Percentiles rank a stretch among this genome's conserved stretches.
Conservation (phyloP, 2,329 filamentous ascomycete species). For the Sphaceloma murrayae region DNA sequence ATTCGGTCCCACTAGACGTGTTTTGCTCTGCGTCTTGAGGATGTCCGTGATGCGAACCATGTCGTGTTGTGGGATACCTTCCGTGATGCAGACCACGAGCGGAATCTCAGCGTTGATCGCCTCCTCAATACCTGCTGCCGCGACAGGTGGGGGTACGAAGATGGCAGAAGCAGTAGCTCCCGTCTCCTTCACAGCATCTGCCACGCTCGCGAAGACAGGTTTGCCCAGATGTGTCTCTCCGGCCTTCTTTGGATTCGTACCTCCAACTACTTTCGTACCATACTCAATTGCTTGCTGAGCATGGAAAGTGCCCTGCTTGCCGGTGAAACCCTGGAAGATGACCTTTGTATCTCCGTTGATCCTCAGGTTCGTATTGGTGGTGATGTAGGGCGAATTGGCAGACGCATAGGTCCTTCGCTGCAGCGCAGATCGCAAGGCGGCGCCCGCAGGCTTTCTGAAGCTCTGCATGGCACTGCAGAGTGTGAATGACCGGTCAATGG, state of each 20-base stretch:
- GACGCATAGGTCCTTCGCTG: conserved; percentile 66
- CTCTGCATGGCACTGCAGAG: conserved; percentile 62
- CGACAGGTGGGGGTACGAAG: conserved; percentile 93
- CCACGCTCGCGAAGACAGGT: conserved; percentile 85
- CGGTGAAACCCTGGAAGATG: conserved; percentile 93
- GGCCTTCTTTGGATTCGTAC: conserved; percentile 98
- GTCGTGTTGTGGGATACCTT: conserved; percentile 96
- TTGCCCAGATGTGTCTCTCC: conserved; percentile 79
- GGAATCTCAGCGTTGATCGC: conserved; percentile 87
- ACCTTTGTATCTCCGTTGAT: conserved; percentile 92
- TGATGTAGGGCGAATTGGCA: conserved; percentile 45
- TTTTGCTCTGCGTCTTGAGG: conserved; percentile 95
- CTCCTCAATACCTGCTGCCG: conserved; percentile 93
- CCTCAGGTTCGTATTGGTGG: conserved; percentile 58
- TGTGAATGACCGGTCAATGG: conserved; percentile 10
- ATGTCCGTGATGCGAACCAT: conserved; percentile 99
- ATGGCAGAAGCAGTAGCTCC: conserved; percentile 87
- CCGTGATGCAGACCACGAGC: conserved; percentile 93
- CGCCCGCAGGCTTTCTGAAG: conserved; percentile 61
- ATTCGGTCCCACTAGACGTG: conserved; percentile 91
- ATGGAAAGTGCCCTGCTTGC: conserved; percentile 69
- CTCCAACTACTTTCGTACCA: conserved; percentile 94
- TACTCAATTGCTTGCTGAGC: conserved; percentile 97
- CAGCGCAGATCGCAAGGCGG: conserved; percentile 56
- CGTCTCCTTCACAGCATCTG: conserved; percentile 79